Base-by-base conservation (phyloP, 768 basidiomycete species). In the Scleroderma citrinum region DNA sequence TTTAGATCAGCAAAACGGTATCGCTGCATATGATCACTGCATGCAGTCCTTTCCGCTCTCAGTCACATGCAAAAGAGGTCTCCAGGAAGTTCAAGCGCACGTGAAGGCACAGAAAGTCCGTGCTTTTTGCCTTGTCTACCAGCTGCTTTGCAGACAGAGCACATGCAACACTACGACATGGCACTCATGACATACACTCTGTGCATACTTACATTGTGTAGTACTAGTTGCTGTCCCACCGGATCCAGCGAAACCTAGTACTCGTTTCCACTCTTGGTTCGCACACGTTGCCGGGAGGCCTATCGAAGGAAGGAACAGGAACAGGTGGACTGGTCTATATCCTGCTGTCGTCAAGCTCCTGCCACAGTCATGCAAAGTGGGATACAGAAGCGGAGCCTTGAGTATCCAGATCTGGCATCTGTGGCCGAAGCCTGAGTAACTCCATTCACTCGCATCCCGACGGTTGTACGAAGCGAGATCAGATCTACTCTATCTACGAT, bases 21-120 rank as follows among this genome's bases (percentile, higher is more conserved):
- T 96, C 51, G 88, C 87, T 16, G 85, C 88, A 0, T 98, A 90
- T 58, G 93, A 96, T n/a, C n/a, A n/a, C n/a, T n/a, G n/a, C n/a
- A n/a, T 69, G 81, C 81, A 19, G 81, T 93, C 49, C 75, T 98
- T 23, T 76, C 81, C 20, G 85, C 91, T 1, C 65, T 96, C 52
- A 91, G 90, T 48, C 94, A 98, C 48, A n/a, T n/a, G 93, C 92
- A 2, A 92, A 95, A 62, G 84, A 83, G 5, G 82, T 92, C 1
- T 82, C 90, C 2, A 75, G 85, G 48, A 87, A 85, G 61, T 71
- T 95, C n/a, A n/a, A n/a, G n/a, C n/a, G n/a, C n/a, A n/a, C 21
- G 71, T 80, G 23, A 92, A 94, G 60, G 80, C 82, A 16, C 87
- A 94, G 50, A 83, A 92, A 76, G 91, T 88, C 49, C 47, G 71